These are phyloP conservation scores for Clitopilus hobsonii DNA, from an alignment of 768 basidiomycete species.

Conservation along the genomic window DNA sequence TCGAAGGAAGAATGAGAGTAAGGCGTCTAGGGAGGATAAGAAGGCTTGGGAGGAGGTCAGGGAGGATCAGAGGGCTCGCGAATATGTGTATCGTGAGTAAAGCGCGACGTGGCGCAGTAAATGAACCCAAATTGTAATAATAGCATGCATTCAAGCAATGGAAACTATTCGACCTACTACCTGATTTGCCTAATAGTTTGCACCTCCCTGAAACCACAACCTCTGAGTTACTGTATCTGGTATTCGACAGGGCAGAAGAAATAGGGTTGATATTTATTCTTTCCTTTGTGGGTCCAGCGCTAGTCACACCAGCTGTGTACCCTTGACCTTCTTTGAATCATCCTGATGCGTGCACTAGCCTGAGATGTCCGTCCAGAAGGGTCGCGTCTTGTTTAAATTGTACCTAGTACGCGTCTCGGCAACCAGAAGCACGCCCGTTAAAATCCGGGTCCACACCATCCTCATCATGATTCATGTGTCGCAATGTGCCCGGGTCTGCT, in stretches of 20 bases:
- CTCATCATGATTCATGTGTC: background rate
- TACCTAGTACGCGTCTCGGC: background rate
- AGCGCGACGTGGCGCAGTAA: background rate
- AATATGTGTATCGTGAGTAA: background rate
- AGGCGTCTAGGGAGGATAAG: constrained; percentile 26
- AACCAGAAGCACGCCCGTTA: background rate
- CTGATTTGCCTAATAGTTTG: no score
- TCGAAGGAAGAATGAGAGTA: constrained; percentile 15
- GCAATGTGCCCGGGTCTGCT: background rate
- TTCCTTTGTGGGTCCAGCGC: background rate
- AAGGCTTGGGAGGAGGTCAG: background rate
- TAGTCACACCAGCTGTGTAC: no score
- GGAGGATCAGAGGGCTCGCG: background rate
- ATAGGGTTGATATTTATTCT: background rate
- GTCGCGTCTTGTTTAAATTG: background rate
- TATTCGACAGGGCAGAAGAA: no score
- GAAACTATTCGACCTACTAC: background rate
- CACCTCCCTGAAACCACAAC: no score
- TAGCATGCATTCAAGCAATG: background rate
- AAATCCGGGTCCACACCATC: background rate
- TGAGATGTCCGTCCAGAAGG: background rate
- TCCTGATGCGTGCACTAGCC: background rate
- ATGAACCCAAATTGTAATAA: background rate
- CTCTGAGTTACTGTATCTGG: no score
- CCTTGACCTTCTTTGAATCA: no score